phyloP scores from a whole-genome alignment of 192 early-diverging fungal species.

The Fimicolochytrium jonesii region DNA sequence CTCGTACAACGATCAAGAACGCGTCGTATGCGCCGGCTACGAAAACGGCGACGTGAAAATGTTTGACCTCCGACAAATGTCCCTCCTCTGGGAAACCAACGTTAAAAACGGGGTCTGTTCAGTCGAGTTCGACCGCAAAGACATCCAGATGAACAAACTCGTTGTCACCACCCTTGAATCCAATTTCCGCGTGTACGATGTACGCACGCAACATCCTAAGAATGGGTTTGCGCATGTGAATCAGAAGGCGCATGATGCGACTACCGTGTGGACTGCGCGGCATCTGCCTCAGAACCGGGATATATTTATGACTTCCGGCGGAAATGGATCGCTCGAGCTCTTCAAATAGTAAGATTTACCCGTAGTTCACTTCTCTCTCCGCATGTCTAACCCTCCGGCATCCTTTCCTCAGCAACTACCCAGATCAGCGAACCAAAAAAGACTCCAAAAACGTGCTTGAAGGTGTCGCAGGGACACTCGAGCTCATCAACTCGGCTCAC shows the following conservation, averaged over 20 bases:
- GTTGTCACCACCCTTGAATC: conserved; percentile 53
- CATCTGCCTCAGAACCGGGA: conserved; percentile 66
- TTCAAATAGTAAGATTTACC: conserved; percentile 63
- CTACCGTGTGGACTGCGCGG: conserved; percentile 62
- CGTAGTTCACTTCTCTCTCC: not conserved
- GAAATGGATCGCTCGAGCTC: conserved; percentile 53
- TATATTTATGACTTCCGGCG: conserved; percentile 56
- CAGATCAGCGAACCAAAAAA: conserved; percentile 33
- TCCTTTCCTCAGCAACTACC: conserved; percentile 40
- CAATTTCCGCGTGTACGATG: conserved; percentile 48
- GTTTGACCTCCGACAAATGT: conserved; percentile 60
- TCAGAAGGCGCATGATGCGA: conserved; percentile 45
- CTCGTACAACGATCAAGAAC: conserved; percentile 49
- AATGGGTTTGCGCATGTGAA: conserved; percentile 38
- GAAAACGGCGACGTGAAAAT: conserved; percentile 71
- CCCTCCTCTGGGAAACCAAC: conserved; percentile 62
- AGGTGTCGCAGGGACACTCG: conserved; percentile 44
- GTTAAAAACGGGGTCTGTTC: conserved; percentile 61
- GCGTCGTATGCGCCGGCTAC: conserved; percentile 62
- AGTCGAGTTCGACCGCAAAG: conserved; percentile 55
- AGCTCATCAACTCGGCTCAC: conserved; percentile 38
- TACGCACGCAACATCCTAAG: conserved; percentile 51
- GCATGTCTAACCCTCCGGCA: not conserved
- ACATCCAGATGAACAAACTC: conserved; percentile 52
- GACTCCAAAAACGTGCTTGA: conserved; percentile 35